A percentile compares a stretch with the other conserved stretches of the same genome.
These are phyloP conservation scores for Bacidia rubella DNA, from an alignment of 495 filamentous ascomycete species.

Conservation along the genomic window DNA sequence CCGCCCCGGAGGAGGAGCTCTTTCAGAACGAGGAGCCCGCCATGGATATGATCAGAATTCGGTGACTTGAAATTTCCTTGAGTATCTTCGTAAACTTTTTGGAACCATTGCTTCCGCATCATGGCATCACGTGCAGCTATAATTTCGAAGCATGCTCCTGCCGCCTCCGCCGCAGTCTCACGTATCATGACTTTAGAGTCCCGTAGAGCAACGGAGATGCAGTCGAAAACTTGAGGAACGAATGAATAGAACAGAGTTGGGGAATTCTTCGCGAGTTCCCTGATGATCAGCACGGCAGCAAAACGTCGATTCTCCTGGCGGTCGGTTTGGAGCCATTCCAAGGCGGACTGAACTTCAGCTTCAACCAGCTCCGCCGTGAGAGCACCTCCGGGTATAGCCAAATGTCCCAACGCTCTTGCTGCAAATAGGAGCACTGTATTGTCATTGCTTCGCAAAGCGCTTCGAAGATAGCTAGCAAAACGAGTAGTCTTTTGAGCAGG, in stretches of 20 bases:
- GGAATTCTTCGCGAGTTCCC: constrained; percentile 79
- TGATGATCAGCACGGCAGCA: constrained; percentile 76
- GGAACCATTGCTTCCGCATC: constrained; percentile 74
- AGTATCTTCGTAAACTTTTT: constrained; percentile 73
- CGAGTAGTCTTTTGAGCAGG: constrained; percentile 84
- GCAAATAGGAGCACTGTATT: constrained; percentile 75
- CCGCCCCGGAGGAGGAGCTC: constrained; percentile 84
- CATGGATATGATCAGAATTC: constrained; percentile 77
- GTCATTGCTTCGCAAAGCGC: constrained; percentile 77
- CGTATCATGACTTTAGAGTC: constrained; percentile 84
- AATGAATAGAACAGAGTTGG: constrained; percentile 89
- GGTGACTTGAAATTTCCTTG: constrained; percentile 60
- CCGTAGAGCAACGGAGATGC: constrained; percentile 86
- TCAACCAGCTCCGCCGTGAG: constrained; percentile 94
- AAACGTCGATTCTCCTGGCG: constrained; percentile 84
- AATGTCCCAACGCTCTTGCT: constrained; percentile 70
- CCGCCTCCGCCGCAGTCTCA: constrained; percentile 76
- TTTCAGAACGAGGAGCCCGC: constrained; percentile 77
- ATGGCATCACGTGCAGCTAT: constrained; percentile 78
- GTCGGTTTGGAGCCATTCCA: constrained; percentile 95
- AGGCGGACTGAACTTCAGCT: constrained; percentile 82
- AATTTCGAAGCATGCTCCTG: constrained; percentile 86
- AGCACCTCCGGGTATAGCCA: constrained; percentile 85
- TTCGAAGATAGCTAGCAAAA: constrained; percentile 80
- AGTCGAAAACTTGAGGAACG: constrained; percentile 77